Evolutionary conservation across 495 filamentous ascomycete genomes (phyloP), one percentile per base, ranked within the genome.

Genomic region (Durotheca rogersii): DNA sequence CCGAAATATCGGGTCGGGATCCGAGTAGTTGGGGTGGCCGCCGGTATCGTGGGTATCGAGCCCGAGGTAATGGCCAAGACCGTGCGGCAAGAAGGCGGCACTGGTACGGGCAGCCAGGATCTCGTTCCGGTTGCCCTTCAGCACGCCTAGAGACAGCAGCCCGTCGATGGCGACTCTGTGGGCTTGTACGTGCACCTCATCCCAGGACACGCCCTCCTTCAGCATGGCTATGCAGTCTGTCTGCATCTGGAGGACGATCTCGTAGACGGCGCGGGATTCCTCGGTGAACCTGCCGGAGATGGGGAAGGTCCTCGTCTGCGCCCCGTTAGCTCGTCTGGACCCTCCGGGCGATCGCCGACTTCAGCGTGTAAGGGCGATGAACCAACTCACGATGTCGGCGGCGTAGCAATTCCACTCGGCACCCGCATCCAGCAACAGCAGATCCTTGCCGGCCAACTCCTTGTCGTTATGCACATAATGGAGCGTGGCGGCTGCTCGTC

Each of bases 31-130:
- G 1, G 90, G 78, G 64, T 93, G 82, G 14, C 90, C 91, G 47
- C 90, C 91, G 1, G 85, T 87, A 62, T 96, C 91, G 70, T 96
- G 91, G 5, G 89, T 95, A 67, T 96, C 91, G 86, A 96, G 88
- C 39, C 91, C 91, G 6, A 96, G 74, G 58, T 94, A 92, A 65
- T 96, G 90, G 0, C 91, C 91, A 3, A 96, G 74, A 4, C 91
- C 91, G 63, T 96, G 91, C 3, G 91, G 91, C 64, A 95, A 87
- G 73, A 96, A 96, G 4, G 90, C 89, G 1, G 86, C 83, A 53
- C 86, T 91, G 30, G 88, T 84, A 33, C 89, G 73, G 38, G 76
- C 77, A 25, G 81, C 78, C 55, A 95, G 75, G 40, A 96, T 81
- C 53, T 90, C 88, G 7, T 88, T 80, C 19, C 71, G 73, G 14